These are phyloP conservation scores for Musa beccarii DNA, from an alignment of 176 grass and related monocot genomes.

Conservation along the genomic window DNA sequence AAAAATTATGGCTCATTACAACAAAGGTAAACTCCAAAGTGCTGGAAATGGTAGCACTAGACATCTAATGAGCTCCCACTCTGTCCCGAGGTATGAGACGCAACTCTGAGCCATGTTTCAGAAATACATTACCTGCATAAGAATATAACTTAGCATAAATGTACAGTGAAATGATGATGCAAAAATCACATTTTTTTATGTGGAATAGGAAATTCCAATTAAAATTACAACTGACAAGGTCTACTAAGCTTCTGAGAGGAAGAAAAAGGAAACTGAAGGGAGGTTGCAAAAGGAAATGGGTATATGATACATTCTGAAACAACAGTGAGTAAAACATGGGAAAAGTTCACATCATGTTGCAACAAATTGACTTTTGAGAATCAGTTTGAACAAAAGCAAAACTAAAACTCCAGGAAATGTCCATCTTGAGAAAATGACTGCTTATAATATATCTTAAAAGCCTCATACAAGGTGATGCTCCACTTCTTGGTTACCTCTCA, in stretches of 20 bases:
- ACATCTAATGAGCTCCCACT: slow-evolving; percentile 33
- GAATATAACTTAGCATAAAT: slow-evolving; percentile 1
- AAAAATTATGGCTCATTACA: background rate
- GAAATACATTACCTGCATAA: slow-evolving; percentile 85
- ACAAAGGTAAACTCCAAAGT: background rate
- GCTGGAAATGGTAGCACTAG: background rate
- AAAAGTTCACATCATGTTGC: no score
- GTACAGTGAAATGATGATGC: background rate
- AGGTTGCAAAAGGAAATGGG: no score
- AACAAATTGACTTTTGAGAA: no score
- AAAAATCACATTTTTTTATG: background rate
- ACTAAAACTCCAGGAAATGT: no score
- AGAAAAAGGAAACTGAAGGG: no score
- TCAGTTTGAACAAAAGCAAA: no score
- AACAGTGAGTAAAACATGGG: no score
- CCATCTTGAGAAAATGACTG: no score
- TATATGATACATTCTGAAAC: no score
- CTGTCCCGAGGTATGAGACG: slow-evolving; percentile 89
- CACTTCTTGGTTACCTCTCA: background rate
- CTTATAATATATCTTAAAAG: background rate
- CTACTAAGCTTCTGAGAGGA: no score
- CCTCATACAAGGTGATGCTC: background rate
- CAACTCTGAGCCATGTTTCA: slow-evolving; percentile 97
- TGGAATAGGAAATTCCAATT: background rate
- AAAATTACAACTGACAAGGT: background rate